Base-by-base conservation (phyloP, 164 flowering plant genomes). In the Dillenia suffruticosa region DNA sequence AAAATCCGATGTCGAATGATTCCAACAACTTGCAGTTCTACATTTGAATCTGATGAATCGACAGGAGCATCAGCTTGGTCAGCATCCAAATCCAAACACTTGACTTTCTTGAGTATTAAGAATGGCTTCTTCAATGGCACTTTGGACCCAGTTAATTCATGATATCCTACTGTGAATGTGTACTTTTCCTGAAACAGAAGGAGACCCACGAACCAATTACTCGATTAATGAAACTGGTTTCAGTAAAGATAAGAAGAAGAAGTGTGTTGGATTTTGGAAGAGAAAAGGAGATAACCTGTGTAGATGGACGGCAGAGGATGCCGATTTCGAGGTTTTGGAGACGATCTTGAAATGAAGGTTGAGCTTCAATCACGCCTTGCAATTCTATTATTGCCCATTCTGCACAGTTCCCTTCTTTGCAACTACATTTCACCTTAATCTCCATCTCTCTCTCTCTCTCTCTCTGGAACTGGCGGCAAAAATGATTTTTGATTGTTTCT, bases 311-410 rank as follows among this genome's bases (percentile, higher is more conserved):
- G 72, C 96, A 89, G 49, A 90, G 89, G 16, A 66, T 62, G 47
- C 96, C 97, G 56, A 93, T 89, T 54, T 82, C 79, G 62, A 90
- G 92, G 76, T 81, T 79, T 10, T 81, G 92, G 63, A 90, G 67
- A 22, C 66, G 69, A 54, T 72, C 78, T 56, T 76, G 71, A 58
- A 86, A 76, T 14, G 76, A 56, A 12, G 91, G 79, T 51, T 89
- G 90, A 40, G 75, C 79, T 68, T 93, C 96, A 45, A 93, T 76
- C 5, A 75, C 79, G 49, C 98, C 98, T 77, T 93, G 97, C 54
- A 90, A 50, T 62, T 90, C 97, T 2, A 93, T 69, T 44, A 93
- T 79, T 13, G 91, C 95, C 98, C 98, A 93, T 78, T 93, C 97
- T 12, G 67, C 78, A 58, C 97, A 90, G 5, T 66, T 75, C 14